These are phyloP conservation scores for Kondoa malvinella DNA, from an alignment of 768 basidiomycete species.

Conservation along the genomic window DNA sequence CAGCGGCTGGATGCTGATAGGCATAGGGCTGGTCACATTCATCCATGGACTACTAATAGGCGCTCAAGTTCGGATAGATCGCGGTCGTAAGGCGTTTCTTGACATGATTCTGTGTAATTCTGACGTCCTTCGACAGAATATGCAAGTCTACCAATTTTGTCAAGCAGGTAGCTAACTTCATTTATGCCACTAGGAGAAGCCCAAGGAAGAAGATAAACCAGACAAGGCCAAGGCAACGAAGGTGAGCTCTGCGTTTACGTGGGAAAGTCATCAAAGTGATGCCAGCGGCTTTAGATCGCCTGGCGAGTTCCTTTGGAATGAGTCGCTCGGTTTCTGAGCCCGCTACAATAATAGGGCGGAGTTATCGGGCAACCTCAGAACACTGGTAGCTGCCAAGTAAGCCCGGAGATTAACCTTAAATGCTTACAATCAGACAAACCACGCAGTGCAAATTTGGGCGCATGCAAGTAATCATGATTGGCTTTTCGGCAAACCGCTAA, in stretches of 20 bases:
- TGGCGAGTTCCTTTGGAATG: not conserved
- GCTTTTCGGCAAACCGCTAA: no score
- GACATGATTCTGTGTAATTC: not conserved
- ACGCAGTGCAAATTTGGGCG: not conserved
- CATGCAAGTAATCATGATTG: not conserved
- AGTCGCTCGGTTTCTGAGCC: not conserved
- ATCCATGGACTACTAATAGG: not conserved
- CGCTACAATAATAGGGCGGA: not conserved
- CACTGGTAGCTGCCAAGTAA: not conserved
- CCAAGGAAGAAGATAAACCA: not conserved
- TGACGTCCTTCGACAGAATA: not conserved
- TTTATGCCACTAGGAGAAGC: not conserved
- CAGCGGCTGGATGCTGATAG: not conserved
- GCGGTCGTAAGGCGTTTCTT: not conserved
- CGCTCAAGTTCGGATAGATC: not conserved
- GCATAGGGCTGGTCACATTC: not conserved
- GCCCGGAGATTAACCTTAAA: not conserved
- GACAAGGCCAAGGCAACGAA: not conserved
- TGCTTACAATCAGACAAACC: not conserved
- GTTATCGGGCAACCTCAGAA: not conserved
- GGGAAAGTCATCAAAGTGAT: no score
- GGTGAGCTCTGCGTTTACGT: not conserved
- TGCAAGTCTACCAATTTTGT: not conserved
- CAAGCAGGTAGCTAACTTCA: not conserved
- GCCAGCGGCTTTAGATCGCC: not conserved